These are phyloP conservation scores for Penicillium oxalicum DNA, from an alignment of 2,329 filamentous ascomycete genomes.

Conservation along the genomic window DNA sequence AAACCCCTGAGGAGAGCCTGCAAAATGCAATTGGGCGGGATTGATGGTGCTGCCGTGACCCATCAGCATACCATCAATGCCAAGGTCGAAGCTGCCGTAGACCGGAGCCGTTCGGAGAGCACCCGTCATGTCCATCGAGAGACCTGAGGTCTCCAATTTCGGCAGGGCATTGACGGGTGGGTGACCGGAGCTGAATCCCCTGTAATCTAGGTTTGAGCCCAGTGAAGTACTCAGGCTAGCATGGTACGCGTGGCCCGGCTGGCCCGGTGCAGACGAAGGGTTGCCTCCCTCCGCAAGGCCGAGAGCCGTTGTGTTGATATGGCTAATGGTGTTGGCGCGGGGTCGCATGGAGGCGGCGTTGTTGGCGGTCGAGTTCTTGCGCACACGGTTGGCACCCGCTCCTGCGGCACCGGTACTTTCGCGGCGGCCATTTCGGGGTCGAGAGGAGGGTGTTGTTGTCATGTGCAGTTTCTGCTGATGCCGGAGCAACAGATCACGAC, in stretches of 20 bases:
- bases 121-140: conserved; percentile 60
- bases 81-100: conserved; percentile 63
- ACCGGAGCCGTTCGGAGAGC: conserved; percentile 75
- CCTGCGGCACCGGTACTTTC: conserved; percentile 72
- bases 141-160: conserved; percentile 73
- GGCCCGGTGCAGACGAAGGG: conserved; percentile 21
- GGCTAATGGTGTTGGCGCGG: conserved; percentile 91
- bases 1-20: conserved; percentile 60
- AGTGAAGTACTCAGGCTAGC: conserved; percentile 62
- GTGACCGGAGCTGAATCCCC: conserved; percentile 53
- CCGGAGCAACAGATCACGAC: conserved; percentile 81
- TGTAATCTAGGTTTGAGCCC: conserved; percentile 55
- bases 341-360: conserved; percentile 64
- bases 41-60: conserved; percentile 58
- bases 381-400: conserved; percentile 61
- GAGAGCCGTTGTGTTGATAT: conserved; percentile 72
- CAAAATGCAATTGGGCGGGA: conserved; percentile 71
- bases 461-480: conserved; percentile 99
- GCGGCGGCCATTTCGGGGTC: conserved; percentile 73
- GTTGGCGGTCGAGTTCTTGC: conserved; percentile 82
- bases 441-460: conserved; percentile 78
- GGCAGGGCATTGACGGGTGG: conserved; percentile 62
- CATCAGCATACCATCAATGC: conserved; percentile 66
- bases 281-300: conserved; percentile 49
- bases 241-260: conserved; percentile 59